Base-by-base conservation (phyloP, 2,329 filamentous ascomycete species). In the Simplicillium sp. region DNA sequence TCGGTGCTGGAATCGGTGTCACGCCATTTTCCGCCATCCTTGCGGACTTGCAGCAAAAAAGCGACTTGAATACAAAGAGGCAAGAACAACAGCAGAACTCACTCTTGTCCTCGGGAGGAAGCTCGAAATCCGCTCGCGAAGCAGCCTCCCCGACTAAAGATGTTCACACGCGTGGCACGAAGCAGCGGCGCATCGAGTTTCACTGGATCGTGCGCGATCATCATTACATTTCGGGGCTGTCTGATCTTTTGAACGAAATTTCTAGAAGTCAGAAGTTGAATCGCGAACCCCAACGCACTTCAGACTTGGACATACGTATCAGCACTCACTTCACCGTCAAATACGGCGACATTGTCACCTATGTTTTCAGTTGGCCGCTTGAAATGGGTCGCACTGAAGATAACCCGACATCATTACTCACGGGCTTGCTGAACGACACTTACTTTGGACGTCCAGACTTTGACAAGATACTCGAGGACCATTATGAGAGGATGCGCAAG, bases 131-230 rank as follows among this genome's bases (percentile, higher is more conserved):
- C 11, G n/a, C 17, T n/a, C 36, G 18, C 17, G 12, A n/a, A 8
- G 13, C n/a, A 29, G 7, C 50, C 7, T 46, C 44, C 2, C 40
- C 49, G 33, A 45, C 50, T 1, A 29, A 48, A 1, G 31, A 43
- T 6, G 41, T 50, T 1, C 49, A 51, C 4, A 9, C 28, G 12
- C 11, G n/a, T 13, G 15, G 6, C 8, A 31, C 3, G 11, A 32
- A 18, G 53, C 50, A 70, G 46, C 66, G 73, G 29, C 65, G 72
- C 4, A 67, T 76, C 1, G 74, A 78, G 48, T 77, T 78, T 43
- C 73, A 78, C 54, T 78, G 75, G 74, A 74, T 73, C 46, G 73
- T 77, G 1, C 70, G 73, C 16, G 72, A 77, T 36, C 64, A 66
- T 42, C 75, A 76, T 53, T 65, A 72, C 38, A 62, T 78, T 0